Conservation (phyloP, 805 yeast genomes). For the Debaryomyces maramus region DNA sequence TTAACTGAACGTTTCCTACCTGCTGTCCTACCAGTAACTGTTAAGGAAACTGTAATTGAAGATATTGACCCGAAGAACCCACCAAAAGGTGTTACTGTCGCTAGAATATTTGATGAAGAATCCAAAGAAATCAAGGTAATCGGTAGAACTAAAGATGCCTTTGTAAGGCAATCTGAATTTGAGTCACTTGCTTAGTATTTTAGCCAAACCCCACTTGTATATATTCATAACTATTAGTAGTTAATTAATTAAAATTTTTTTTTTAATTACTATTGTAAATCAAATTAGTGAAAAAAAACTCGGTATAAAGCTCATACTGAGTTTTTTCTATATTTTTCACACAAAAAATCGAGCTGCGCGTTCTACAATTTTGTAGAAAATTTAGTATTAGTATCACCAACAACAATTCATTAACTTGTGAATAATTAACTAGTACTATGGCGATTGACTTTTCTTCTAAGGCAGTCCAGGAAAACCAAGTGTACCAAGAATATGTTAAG, state of each 20-base stretch:
- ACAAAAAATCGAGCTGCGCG: too few relatives aligned
- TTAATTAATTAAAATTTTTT: too few relatives aligned
- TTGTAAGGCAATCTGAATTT: conserved; percentile 21
- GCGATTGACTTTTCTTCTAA: conserved; percentile 15
- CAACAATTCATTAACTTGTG: too few relatives aligned
- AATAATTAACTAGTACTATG: conserved; percentile 11
- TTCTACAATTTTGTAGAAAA: too few relatives aligned
- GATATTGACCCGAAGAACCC: conserved; percentile 38
- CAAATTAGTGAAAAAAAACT: too few relatives aligned
- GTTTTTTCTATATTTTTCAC: too few relatives aligned
- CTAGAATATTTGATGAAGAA: conserved; percentile 62
- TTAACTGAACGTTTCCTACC: conserved; percentile 55
- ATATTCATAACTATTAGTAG: too few relatives aligned
- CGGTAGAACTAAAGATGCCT: conserved; percentile 55
- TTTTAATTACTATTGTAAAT: too few relatives aligned
- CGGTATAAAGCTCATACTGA: too few relatives aligned
- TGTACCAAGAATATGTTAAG: conserved; percentile 20
- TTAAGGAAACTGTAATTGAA: conserved; percentile 40
- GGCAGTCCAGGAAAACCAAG: conserved; percentile 15
- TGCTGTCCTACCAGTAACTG: conserved; percentile 53
- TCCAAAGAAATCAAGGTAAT: conserved; percentile 52
- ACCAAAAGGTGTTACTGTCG: conserved; percentile 49
- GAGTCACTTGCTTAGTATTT: too few relatives aligned
- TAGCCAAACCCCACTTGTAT: too few relatives aligned
- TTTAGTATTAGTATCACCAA: too few relatives aligned